phyloP scores from a whole-genome alignment of 176 grass and related monocot species.

The Cenchrus purpureus region DNA sequence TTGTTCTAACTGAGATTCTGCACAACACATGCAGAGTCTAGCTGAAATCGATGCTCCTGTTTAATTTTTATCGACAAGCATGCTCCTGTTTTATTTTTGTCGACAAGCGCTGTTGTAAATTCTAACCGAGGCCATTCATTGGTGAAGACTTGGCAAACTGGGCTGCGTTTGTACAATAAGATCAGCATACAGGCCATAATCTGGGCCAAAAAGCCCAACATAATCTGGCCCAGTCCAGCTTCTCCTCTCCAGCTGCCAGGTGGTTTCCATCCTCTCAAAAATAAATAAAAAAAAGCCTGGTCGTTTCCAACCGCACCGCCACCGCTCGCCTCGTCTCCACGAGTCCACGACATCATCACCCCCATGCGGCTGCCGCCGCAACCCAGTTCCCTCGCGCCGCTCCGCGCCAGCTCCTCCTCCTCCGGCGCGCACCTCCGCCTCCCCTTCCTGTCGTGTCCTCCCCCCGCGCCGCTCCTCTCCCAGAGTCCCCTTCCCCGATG shows the following conservation, averaged over 20 bases:
- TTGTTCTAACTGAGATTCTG: not conserved
- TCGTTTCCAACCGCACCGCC: not conserved
- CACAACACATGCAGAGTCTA: too few species aligned
- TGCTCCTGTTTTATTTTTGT: too few species aligned
- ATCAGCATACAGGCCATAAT: not conserved
- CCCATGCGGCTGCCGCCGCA: conserved; percentile 4
- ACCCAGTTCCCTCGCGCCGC: conserved; percentile 13
- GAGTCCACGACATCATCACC: not conserved
- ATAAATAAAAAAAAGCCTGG: too few species aligned
- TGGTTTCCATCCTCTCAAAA: too few species aligned
- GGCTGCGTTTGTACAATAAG: not conserved
- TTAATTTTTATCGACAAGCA: too few species aligned
- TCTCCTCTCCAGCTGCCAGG: not conserved
- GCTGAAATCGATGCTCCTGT: not conserved
- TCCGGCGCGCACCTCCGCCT: not conserved
- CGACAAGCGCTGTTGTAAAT: too few species aligned
- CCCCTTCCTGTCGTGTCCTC: not conserved
- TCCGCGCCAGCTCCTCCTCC: not conserved
- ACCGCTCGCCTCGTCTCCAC: not conserved
- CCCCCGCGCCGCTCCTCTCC: not conserved
- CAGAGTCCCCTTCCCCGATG: not conserved
- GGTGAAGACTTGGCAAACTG: not conserved
- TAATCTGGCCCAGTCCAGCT: too few species aligned
- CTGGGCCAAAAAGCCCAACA: not conserved
- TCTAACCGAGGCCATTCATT: too few species aligned